Percentiles rank a stretch among this genome's conserved stretches.
phyloP scores from a whole-genome alignment of 1,139 yeast species.

The Zygoascus hellenicus region DNA sequence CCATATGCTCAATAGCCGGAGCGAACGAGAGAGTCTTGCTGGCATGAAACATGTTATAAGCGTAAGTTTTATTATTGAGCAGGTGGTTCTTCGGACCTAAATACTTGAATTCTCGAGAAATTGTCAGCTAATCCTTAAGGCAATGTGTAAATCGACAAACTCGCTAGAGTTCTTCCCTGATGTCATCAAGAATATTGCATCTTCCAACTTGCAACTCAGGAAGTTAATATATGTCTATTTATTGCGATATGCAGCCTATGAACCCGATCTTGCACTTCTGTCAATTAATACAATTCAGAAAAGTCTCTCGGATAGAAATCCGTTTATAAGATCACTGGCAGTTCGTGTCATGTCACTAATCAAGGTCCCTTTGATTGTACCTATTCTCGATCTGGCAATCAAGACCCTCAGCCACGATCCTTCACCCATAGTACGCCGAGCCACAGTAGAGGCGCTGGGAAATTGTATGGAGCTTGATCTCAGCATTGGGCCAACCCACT shows the following conservation, averaged over 20 bases:
- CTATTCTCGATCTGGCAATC: constrained; percentile 69
- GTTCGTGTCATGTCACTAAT: constrained; percentile 78
- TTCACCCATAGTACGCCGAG: constrained; percentile 70
- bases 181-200: constrained; percentile 82
- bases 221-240: constrained; percentile 76
- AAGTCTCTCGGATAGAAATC: constrained; percentile 62
- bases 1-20: constrained; percentile 59
- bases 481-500: constrained; percentile 41
- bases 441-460: constrained; percentile 72
- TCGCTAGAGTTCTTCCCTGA: constrained; percentile 73
- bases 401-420: constrained; percentile 65
- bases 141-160: constrained; percentile 10
- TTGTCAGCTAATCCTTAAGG: background rate
- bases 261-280: constrained; percentile 81
- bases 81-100: no score
- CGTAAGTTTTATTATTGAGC: constrained; percentile 18
- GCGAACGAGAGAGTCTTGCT: constrained; percentile 62
- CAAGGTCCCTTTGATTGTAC: constrained; percentile 69
- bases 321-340: constrained; percentile 65
- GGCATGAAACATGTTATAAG: constrained; percentile 77
- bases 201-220: constrained; percentile 61
- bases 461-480: constrained; percentile 51
- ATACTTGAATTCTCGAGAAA: constrained; percentile 1
- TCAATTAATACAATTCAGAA: constrained; percentile 91
- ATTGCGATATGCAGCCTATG: constrained; percentile 70